Evolutionary conservation across 805 yeast species (phyloP).

Genomic region (Starmerella ratchasimensis): DNA sequence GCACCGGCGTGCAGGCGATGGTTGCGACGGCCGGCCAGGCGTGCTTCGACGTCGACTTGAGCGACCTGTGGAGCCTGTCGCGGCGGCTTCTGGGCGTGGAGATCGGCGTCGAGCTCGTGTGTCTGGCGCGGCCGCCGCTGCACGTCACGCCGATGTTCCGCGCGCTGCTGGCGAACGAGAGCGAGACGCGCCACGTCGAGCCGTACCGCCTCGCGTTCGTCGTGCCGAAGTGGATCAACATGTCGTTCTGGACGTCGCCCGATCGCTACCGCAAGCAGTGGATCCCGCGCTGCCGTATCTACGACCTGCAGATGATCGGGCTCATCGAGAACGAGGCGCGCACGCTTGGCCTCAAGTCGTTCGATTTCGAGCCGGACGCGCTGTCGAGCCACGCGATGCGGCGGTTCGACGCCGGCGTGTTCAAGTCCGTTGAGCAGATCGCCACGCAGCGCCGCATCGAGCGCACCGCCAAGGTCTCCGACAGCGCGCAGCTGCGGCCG

Average conservation of each 20-base stretch:
- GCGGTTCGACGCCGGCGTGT: constrained; percentile 53
- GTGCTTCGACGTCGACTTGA: constrained; percentile 77
- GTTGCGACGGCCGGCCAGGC: constrained; percentile 89
- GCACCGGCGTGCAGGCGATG: constrained; percentile 81
- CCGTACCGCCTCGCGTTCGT: constrained; percentile 35
- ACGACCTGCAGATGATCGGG: constrained; percentile 97
- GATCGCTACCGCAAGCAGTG: constrained; percentile 38
- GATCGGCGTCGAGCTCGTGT: constrained; percentile 74
- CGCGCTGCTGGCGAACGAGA: constrained; percentile 52
- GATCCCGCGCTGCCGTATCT: constrained; percentile 90
- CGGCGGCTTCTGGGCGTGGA: constrained; percentile 64
- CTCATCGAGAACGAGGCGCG: constrained; percentile 81
- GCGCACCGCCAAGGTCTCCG: constrained; percentile 18
- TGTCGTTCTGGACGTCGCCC: constrained; percentile 70
- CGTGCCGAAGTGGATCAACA: constrained; percentile 91
- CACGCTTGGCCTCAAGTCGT: constrained; percentile 49
- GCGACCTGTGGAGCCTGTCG: constrained; percentile 59
- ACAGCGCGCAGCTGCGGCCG: constrained; percentile 18
- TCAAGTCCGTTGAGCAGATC: constrained; percentile 23
- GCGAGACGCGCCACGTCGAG: constrained; percentile 15
- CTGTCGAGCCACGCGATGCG: constrained; percentile 29
- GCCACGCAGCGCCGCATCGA: constrained; percentile 18
- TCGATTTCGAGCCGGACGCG: constrained; percentile 28
- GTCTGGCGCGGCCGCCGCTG: constrained; percentile 79
- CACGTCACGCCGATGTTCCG: constrained; percentile 88